phyloP scores from a whole-genome alignment of 2,329 filamentous ascomycete genomes.

The Pestalotiopsis sp. region DNA sequence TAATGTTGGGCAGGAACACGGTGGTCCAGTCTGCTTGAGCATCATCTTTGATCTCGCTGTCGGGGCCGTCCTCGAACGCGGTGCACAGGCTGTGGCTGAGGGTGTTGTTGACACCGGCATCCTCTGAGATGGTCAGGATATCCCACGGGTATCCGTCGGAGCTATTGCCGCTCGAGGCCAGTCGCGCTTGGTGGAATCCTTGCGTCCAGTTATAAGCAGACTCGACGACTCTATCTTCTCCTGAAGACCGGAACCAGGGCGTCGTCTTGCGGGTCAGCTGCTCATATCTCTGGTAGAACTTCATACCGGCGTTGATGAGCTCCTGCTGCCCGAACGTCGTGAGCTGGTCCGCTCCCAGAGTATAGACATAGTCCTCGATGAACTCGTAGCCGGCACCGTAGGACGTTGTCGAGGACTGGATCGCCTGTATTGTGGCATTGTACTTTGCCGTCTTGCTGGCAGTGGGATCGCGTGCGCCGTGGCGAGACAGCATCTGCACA shows the following conservation, averaged over 20 bases:
- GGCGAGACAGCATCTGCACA: constrained; percentile 78
- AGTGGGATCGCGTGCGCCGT: constrained; percentile 84
- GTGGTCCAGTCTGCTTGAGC: constrained; percentile 61
- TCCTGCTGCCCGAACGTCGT: constrained; percentile 70
- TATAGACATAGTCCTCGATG: constrained; percentile 71
- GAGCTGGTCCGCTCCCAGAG: constrained; percentile 69
- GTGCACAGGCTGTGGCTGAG: constrained; percentile 75
- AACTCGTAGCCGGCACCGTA: constrained; percentile 71
- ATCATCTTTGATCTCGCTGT: constrained; percentile 44
- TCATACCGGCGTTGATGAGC: constrained; percentile 73
- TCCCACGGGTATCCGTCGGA: constrained; percentile 50
- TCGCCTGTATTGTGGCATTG: constrained; percentile 61
- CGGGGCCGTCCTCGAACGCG: constrained; percentile 65
- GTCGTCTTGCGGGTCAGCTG: constrained; percentile 56
- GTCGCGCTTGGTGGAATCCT: constrained; percentile 66
- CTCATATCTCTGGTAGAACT: constrained; percentile 75
- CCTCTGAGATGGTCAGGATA: constrained; percentile 72
- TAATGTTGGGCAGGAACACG: constrained; percentile 69
- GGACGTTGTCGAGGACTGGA: constrained; percentile 58
- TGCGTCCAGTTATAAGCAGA: constrained; percentile 76
- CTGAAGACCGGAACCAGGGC: constrained; percentile 74
- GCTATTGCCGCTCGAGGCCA: constrained; percentile 36
- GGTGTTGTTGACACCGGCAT: constrained; percentile 73
- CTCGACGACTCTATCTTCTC: constrained; percentile 70
- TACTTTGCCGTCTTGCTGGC: constrained; percentile 67